Conservation (phyloP, 257 asterid genomes). For the Knoxia roxburghii region DNA sequence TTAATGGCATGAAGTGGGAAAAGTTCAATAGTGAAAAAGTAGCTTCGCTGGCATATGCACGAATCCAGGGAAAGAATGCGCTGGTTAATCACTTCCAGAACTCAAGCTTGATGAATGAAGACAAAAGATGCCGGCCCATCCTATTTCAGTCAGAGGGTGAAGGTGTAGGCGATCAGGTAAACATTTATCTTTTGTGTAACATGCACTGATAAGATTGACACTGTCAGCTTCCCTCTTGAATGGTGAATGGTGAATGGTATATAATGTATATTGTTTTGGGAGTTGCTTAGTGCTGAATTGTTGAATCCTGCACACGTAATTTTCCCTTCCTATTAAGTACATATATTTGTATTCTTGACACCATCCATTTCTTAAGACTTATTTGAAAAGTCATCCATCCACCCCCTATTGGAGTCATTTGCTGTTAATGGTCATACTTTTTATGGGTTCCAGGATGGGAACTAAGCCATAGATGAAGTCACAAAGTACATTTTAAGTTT, state of each 20-base stretch:
- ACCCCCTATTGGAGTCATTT: not conserved
- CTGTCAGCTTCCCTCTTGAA: not conserved
- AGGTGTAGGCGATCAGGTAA: slow-evolving; percentile 59
- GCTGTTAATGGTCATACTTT: not conserved
- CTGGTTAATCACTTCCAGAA: slow-evolving; percentile 86
- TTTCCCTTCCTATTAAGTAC: too few species aligned
- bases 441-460: not conserved
- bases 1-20: slow-evolving; percentile 97
- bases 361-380: not conserved
- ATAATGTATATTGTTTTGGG: not conserved
- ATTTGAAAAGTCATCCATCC: not conserved
- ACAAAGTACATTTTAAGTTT: not conserved
- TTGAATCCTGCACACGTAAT: too few species aligned
- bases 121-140: slow-evolving; percentile 87
- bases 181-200: not conserved
- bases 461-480: not conserved
- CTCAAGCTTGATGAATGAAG: slow-evolving; percentile 96
- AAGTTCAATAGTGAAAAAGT: slow-evolving; percentile 93
- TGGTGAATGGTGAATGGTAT: not conserved
- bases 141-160: slow-evolving; percentile 79
- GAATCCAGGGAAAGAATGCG: slow-evolving; percentile 86
- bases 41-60: slow-evolving; percentile 88
- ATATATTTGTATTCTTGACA: not conserved
- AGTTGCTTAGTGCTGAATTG: not conserved
- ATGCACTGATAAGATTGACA: not conserved